Percentiles rank a stretch among this genome's conserved stretches.
Conservation (phyloP, 352 stramenopile genomes). For the Phytophthora pisi region DNA sequence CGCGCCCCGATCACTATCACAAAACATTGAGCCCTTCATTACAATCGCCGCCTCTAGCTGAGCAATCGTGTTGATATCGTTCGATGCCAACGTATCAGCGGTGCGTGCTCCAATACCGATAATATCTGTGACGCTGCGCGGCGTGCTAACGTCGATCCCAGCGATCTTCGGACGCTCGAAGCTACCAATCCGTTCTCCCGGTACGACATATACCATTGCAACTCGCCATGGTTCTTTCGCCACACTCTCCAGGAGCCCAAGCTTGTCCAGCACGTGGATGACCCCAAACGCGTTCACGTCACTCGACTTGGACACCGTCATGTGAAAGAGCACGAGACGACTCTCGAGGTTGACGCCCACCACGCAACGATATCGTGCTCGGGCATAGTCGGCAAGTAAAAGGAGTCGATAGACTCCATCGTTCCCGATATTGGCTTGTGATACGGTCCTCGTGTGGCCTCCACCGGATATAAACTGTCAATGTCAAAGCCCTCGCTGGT, state of each 20-base stretch:
- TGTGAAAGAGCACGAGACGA: background rate
- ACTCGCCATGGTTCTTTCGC: background rate
- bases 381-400: background rate
- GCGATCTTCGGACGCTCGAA: background rate
- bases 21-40: background rate
- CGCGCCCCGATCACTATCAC: background rate
- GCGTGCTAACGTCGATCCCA: background rate
- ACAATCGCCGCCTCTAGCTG: too few species aligned
- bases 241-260: background rate
- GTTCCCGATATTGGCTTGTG: background rate
- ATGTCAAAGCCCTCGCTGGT: background rate
- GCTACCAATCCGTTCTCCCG: background rate
- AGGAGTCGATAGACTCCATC: background rate
- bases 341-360: background rate
- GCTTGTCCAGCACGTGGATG: background rate
- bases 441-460: background rate
- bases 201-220: background rate
- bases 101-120: background rate
- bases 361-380: background rate
- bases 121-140: background rate
- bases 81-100: background rate
- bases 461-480: background rate
- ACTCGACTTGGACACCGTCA: background rate
- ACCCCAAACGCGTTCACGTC: background rate
- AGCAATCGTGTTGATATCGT: background rate